Evolutionary conservation across 305 asterid genomes (phyloP), one percentile per base, ranked within the genome.

Genomic region (Rubia tinctorum): DNA sequence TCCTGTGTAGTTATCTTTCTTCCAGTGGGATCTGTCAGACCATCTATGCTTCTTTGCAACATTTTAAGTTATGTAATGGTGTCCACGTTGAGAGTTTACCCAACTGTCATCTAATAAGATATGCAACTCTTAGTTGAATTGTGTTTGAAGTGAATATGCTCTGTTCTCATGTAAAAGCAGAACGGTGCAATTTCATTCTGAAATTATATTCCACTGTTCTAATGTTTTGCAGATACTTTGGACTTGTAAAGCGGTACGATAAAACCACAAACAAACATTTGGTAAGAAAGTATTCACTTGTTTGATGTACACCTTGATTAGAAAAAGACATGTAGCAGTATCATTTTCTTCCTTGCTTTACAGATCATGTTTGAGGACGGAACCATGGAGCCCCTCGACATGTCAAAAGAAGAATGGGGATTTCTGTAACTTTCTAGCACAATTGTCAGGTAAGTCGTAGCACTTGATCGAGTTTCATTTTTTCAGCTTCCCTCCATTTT

Each of bases 361-460:
- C 94, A 91, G 98, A 83, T 95, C 81, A 83, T 92, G 95, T 95
- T 89, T 80, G 98, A 89, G 78, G 96, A 90, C 58, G 99, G 99
- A 75, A 77, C 71, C 60, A 71, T 84, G 2, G 94, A 91, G 71
- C 78, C 85, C 65, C 75, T 89, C 68, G 96, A 95, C 86, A 77
- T 95, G 84, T 87, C 98, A 61, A 84, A 87, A 82, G 91, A 83
- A 83, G 89, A 87, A 51, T 92, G 99, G 99, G 95, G 86, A 75
- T 75, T 84, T 87, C 65, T 89, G 91, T 80, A 81, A 83, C 76
- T 74, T 75, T 69, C 76, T 66, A 83, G 77, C 73, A 63, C 77
- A 79, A 62, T 66, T 72, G 44, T 78, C 85, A 83, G 91, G 96
- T 85, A 79, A 82, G 51, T 77, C 8, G 9, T 70, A 3, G 5